Evolutionary conservation across 495 filamentous ascomycete genomes (phyloP).

Genomic region (Pseudevernia furfuracea): DNA sequence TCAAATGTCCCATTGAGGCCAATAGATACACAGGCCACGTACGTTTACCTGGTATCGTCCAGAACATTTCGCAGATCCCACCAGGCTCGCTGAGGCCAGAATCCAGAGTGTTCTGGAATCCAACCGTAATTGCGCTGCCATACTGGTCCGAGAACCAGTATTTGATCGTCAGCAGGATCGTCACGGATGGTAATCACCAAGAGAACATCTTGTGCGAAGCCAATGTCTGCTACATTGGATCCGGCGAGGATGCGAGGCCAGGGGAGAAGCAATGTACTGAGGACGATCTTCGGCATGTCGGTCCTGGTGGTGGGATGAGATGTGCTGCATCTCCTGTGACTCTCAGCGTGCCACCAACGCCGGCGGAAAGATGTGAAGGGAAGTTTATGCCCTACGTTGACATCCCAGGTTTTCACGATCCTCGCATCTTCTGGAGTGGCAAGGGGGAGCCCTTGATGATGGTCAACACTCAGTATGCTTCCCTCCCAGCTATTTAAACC

Average conservation of each 20-base stretch:
- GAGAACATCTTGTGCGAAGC: slow-evolving; percentile 37
- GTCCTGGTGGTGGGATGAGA: slow-evolving; percentile 31
- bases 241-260: slow-evolving; percentile 12
- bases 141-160: slow-evolving; percentile 37
- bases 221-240: slow-evolving; percentile 30
- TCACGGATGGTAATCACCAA: slow-evolving; percentile 34
- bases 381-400: slow-evolving; percentile 29
- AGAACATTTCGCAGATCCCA: slow-evolving; percentile 34
- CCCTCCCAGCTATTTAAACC: not conserved
- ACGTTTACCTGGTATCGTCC: slow-evolving; percentile 29
- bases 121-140: slow-evolving; percentile 35
- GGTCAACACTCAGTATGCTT: slow-evolving; percentile 34
- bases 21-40: slow-evolving; percentile 33
- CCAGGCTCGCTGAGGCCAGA: slow-evolving; percentile 22
- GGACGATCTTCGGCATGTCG: slow-evolving; percentile 30
- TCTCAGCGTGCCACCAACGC: slow-evolving; percentile 35
- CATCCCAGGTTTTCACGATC: slow-evolving; percentile 39
- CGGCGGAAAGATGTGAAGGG: slow-evolving; percentile 36
- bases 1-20: slow-evolving; percentile 27
- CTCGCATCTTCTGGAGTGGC: slow-evolving; percentile 36
- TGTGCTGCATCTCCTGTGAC: slow-evolving; percentile 29
- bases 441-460: slow-evolving; percentile 37
- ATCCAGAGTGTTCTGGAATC: slow-evolving; percentile 34
- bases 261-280: slow-evolving; percentile 31
- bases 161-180: slow-evolving; percentile 33